Percentiles rank a stretch among this genome's conserved stretches.
phyloP scores from a whole-genome alignment of 2,329 filamentous ascomycete genomes.

The Fusarium coicis region DNA sequence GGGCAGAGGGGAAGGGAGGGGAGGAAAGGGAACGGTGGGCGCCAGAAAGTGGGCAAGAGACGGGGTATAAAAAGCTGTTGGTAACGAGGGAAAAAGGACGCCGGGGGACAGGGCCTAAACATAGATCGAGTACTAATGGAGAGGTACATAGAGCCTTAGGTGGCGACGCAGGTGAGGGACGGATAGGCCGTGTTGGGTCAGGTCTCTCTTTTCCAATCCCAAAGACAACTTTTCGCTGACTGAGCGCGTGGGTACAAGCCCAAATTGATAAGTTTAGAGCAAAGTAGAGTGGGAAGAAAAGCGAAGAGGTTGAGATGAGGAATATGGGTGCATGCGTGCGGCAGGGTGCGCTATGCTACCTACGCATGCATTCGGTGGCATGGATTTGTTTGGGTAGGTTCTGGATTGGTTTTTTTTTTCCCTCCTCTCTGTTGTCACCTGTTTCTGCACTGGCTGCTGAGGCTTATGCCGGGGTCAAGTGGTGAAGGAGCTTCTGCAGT shows the following conservation, averaged over 20 bases:
- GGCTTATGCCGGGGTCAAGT: constrained; percentile 43
- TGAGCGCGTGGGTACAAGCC: constrained; percentile 24
- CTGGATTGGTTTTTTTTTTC: constrained; percentile 1
- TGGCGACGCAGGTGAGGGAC: constrained; percentile 43
- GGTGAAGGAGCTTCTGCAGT: constrained; percentile 24
- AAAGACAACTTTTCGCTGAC: constrained; percentile 24
- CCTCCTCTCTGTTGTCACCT: constrained; percentile 2
- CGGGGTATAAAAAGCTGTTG: constrained; percentile 46
- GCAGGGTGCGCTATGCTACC: constrained; percentile 43
- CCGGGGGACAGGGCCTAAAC: constrained; percentile 38
- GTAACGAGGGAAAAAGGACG: constrained; percentile 38
- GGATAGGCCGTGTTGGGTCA: constrained; percentile 27
- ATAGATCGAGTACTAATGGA: constrained; percentile 41
- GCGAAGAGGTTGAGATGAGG: constrained; percentile 12
- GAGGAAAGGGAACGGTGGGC: constrained; percentile 42
- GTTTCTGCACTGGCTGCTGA: constrained; percentile 36
- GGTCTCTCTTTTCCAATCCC: constrained; percentile 23
- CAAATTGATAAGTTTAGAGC: constrained; percentile 6
- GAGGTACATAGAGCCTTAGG: constrained; percentile 34
- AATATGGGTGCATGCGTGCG: constrained; percentile 20
- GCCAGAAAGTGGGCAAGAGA: constrained; percentile 44
- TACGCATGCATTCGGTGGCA: constrained; percentile 45
- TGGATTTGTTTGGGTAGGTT: constrained; percentile 38
- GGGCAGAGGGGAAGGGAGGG: constrained; percentile 28
- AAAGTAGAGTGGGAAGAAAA: constrained; percentile 18